These are phyloP conservation scores for Stevia rebaudiana DNA, from an alignment of 140 eudicot genomes.

Conservation along the genomic window DNA sequence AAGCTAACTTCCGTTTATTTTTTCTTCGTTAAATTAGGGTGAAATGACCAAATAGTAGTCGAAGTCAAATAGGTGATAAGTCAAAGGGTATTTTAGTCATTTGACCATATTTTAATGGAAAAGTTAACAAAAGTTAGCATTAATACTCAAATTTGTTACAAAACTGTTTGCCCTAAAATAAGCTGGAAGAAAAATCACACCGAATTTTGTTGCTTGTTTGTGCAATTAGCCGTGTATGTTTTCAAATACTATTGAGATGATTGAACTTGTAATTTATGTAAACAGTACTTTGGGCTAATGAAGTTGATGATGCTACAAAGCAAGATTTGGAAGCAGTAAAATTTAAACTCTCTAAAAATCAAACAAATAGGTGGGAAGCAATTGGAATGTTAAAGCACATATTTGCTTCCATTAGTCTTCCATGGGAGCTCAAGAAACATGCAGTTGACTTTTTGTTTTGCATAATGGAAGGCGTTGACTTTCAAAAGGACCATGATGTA, in stretches of 20 bases:
- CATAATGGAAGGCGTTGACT: slow-evolving; percentile 48
- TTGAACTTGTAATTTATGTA: slow-evolving; percentile 5
- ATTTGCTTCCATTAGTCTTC: slow-evolving; percentile 47
- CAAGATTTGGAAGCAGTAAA: slow-evolving; percentile 49
- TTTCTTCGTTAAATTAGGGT: too few species aligned
- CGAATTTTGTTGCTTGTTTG: background rate
- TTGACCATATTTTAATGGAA: too few species aligned
- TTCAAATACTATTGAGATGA: background rate
- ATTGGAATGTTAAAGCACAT: slow-evolving; percentile 63
- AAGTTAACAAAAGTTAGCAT: too few species aligned
- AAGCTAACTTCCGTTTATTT: too few species aligned
- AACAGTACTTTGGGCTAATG: slow-evolving; percentile 75
- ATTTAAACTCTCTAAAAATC: slow-evolving; percentile 44
- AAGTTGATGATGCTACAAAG: slow-evolving; percentile 44
- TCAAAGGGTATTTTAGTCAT: too few species aligned
- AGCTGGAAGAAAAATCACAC: background rate
- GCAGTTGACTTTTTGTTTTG: slow-evolving; percentile 48
- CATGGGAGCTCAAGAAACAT: slow-evolving; percentile 64
- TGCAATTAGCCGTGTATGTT: background rate
- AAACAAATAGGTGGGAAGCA: slow-evolving; percentile 78
- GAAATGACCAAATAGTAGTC: too few species aligned
- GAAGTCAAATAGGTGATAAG: too few species aligned
- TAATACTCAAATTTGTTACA: too few species aligned
- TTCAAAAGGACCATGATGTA: slow-evolving; percentile 31
- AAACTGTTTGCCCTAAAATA: background rate